phyloP scores from a whole-genome alignment of 176 grass and related monocot species.

The Puya raimondii region DNA sequence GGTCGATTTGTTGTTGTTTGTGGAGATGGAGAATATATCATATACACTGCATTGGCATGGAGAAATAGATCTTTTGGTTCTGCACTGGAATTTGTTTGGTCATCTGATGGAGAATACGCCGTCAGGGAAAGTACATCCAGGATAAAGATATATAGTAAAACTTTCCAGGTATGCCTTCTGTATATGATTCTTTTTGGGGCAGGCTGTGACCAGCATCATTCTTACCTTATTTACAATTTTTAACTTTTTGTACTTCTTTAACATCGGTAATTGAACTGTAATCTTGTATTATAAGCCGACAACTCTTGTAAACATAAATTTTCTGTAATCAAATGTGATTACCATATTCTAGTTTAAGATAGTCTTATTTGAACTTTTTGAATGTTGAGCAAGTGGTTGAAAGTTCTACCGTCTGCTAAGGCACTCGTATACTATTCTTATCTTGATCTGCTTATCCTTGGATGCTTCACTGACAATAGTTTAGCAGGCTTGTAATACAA shows the following conservation, averaged over 20 bases:
- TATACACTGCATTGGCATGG: constrained; percentile 94
- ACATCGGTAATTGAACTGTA: background rate
- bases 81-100: constrained; percentile 88
- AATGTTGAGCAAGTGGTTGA: background rate
- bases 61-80: constrained; percentile 97
- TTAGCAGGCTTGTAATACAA: background rate
- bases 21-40: constrained; percentile 97
- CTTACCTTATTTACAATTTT: background rate
- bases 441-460: background rate
- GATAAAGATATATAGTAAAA: constrained; percentile 86
- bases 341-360: background rate
- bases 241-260: background rate
- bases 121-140: constrained; percentile 91
- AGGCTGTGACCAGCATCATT: background rate
- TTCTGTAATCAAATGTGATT: background rate
- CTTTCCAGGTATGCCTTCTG: constrained; percentile 56
- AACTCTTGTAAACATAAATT: background rate
- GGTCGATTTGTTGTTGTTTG: constrained; percentile 96
- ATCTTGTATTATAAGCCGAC: background rate
- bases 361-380: background rate
- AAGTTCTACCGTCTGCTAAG: background rate
- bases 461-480: background rate
- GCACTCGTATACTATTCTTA: background rate
- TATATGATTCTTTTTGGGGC: background rate
- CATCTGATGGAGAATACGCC: constrained; percentile 89